phyloP scores from a whole-genome alignment of 73 alveolate genomes.

The Blepharisma stoltei region DNA sequence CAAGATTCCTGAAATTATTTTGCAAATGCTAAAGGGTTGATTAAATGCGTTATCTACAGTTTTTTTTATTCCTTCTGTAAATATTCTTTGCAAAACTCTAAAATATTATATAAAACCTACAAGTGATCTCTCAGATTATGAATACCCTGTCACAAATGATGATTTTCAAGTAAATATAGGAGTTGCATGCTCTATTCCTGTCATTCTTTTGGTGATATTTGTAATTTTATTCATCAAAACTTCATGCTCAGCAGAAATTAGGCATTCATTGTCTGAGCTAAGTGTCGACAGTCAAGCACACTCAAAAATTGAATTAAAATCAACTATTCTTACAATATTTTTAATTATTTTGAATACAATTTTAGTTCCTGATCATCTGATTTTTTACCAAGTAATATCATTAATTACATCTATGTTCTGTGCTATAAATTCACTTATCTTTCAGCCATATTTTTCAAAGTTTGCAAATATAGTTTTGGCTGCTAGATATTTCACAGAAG shows the following conservation, averaged over 20 bases:
- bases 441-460: constrained; percentile 1
- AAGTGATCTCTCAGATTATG: too few relatives aligned
- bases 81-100: too few relatives aligned
- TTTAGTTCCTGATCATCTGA: neutral
- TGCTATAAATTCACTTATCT: neutral
- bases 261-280: neutral
- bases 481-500: neutral
- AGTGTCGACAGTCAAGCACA: neutral
- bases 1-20: too few relatives aligned
- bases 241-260: neutral
- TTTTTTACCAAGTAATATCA: neutral
- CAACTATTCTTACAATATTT: neutral
- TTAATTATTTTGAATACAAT: neutral
- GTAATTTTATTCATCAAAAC: neutral
- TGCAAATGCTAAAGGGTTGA: too few relatives aligned
- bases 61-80: too few relatives aligned
- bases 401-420: neutral
- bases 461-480: neutral
- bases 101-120: too few relatives aligned
- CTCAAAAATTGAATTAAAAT: neutral
- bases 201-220: too few relatives aligned
- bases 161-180: too few relatives aligned
- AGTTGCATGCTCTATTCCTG: too few relatives aligned
- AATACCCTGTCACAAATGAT: too few relatives aligned
- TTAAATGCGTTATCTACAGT: too few relatives aligned